Percentiles rank a stretch among this genome's conserved stretches.
These are phyloP conservation scores for Lycium barbarum DNA, from an alignment of 257 asterid genomes.

Conservation along the genomic window DNA sequence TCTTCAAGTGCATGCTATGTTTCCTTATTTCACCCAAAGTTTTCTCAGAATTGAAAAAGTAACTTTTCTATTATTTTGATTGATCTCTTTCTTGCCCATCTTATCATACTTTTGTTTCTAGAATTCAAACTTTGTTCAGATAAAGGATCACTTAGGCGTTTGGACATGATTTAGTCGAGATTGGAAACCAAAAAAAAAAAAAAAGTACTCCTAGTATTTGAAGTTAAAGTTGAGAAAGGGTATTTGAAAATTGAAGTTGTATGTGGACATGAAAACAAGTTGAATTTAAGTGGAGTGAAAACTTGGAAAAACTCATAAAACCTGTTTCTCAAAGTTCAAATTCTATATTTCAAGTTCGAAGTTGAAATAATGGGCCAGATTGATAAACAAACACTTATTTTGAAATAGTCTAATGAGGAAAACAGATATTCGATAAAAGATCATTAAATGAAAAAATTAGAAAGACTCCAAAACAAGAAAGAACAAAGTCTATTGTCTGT, in stretches of 20 bases:
- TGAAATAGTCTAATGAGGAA: slow-evolving; percentile 14
- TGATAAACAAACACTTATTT: neutral
- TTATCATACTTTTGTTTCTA: slow-evolving; percentile 28
- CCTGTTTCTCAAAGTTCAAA: neutral
- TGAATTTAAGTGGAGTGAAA: slow-evolving; percentile 4
- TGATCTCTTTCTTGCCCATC: slow-evolving; percentile 31
- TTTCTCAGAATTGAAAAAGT: slow-evolving; percentile 42
- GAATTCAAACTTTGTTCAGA: slow-evolving; percentile 37
- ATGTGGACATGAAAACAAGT: neutral
- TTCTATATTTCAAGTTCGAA: neutral
- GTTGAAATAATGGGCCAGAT: neutral
- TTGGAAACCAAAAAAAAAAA: neutral
- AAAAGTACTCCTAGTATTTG: neutral
- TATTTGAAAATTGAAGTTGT: neutral
- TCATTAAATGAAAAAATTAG: neutral
- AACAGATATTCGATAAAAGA: slow-evolving; percentile 58
- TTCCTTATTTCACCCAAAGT: slow-evolving; percentile 44
- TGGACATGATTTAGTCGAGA: neutral
- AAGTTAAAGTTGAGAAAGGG: neutral
- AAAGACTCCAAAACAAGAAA: neutral
- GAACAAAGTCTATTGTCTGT: neutral
- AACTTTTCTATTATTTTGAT: slow-evolving; percentile 36
- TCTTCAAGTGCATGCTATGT: slow-evolving; percentile 31
- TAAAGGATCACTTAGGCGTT: slow-evolving; percentile 30
- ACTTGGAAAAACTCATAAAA: neutral